Conservation (phyloP, 768 basidiomycete genomes). For the Suillus alpinus region DNA sequence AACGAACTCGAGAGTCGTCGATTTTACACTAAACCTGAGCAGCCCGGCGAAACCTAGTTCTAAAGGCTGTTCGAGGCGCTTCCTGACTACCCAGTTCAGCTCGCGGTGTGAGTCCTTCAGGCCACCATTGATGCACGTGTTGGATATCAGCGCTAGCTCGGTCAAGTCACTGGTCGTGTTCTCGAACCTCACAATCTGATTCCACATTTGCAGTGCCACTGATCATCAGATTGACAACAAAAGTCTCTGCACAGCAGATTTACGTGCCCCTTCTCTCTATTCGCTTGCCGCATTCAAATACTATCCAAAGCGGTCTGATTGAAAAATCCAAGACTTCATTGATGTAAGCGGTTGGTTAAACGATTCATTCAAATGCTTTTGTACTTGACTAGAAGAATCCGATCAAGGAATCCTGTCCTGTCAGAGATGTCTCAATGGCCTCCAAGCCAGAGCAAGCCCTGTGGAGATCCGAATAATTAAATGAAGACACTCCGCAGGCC, state of each 20-base stretch:
- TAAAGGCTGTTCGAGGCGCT: background rate
- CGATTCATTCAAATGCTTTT: background rate
- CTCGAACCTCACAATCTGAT: background rate
- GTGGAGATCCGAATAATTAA: background rate
- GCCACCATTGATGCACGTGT: background rate
- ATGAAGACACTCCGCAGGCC: background rate
- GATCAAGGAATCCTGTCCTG: background rate
- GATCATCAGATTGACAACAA: background rate
- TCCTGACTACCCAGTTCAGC: background rate
- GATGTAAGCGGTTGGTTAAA: background rate
- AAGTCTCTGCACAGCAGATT: background rate
- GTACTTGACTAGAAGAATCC: background rate
- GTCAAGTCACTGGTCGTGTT: background rate
- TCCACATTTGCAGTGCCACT: too few species aligned
- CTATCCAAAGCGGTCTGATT: background rate
- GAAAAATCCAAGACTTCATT: background rate
- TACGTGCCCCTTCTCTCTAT: background rate
- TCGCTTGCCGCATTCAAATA: background rate
- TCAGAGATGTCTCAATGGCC: background rate
- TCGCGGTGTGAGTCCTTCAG: background rate
- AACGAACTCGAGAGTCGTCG: background rate
- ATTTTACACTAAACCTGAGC: background rate
- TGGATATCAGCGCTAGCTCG: background rate
- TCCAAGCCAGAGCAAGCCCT: background rate
- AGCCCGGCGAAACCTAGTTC: background rate